Evolutionary conservation across 768 basidiomycete species (phyloP), one percentile per base, ranked within the genome.

Genomic region (Boletus vermiculosoides): DNA sequence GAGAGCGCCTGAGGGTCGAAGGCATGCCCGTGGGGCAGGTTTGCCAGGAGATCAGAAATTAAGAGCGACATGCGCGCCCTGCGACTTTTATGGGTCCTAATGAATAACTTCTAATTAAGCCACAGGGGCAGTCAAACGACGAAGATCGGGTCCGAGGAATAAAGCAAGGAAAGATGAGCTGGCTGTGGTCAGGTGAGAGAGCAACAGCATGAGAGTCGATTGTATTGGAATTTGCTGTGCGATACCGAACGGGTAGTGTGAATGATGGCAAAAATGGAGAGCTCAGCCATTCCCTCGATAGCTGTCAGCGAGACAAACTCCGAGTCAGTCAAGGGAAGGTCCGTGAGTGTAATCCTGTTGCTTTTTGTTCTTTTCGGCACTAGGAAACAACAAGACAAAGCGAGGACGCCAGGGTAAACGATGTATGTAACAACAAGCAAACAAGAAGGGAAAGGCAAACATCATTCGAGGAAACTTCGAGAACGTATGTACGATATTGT

Each of bases 1-100:
- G 80, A 31, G 81, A 74, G 61, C 75, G 76, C 73, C 73, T 76
- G 65, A 80, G 73, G 53, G 75, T 71, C 59, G 69, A 74, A 63
- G 76, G 65, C 74, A 78, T 77, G 59, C 63, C 71, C 58, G 54
- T 50, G 56, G 63, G 64, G 64, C 58, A 50, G 45, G 62, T 51
- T 44, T 55, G 57, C 63, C 37, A 37, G 59, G 39, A 20, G 52
- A 55, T 49, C 15, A 61, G 53, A 61, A 37, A 60, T 52, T 47
- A 56, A 56, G 56, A 56, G 52, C 47, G 47, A 45, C 63, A 61
- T 58, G 52, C 52, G 54, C 30, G 39, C 49, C 48, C 44, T 49
- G 56, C 45, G 55, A 64, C 68, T 62, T 72, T 73, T 71, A 71
- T 72, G 66, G 64, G 57, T 52, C 36, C 45, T 57, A 51, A 60